Conservation (phyloP, 2,329 filamentous ascomycete genomes). For the Pseudofabraea citricarpa region DNA sequence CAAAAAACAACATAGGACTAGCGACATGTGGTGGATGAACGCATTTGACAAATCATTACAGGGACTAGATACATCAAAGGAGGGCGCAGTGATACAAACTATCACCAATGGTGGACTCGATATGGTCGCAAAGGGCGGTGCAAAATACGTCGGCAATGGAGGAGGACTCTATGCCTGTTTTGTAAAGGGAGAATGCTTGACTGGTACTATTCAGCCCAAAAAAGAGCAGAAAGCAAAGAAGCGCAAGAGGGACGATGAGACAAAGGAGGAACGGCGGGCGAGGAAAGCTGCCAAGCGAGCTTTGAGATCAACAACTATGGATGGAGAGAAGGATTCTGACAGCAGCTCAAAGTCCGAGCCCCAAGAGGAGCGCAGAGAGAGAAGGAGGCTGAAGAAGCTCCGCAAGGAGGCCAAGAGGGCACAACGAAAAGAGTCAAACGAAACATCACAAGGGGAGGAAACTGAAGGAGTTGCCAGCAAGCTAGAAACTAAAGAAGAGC, state of each 20-base stretch:
- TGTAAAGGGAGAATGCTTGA: conserved; percentile 72
- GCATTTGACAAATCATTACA: conserved; percentile 90
- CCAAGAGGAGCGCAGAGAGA: conserved; percentile 33
- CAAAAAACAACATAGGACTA: conserved; percentile 59
- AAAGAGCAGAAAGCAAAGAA: conserved; percentile 8
- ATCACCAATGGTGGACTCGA: conserved; percentile 49
- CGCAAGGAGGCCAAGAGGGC: conserved; percentile 16
- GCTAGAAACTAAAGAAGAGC: conserved; percentile 23
- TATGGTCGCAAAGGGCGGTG: conserved; percentile 47
- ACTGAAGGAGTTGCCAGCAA: conserved; percentile 16
- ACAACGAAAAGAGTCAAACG: conserved; percentile 11
- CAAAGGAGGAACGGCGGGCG: conserved; percentile 28
- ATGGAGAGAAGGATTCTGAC: neutral
- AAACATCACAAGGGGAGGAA: neutral
- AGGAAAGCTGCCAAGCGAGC: conserved; percentile 34
- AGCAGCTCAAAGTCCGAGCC: conserved; percentile 10
- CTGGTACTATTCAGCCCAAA: conserved; percentile 55
- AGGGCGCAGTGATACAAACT: conserved; percentile 52
- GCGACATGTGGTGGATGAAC: conserved; percentile 94
- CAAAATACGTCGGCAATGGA: conserved; percentile 52
- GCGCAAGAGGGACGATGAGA: conserved; percentile 15
- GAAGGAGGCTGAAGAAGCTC: conserved; percentile 29
- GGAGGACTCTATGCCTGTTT: conserved; percentile 72
- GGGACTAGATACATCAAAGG: conserved; percentile 62
- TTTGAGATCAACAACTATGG: conserved; percentile 11